Percentiles rank a stretch among this genome's conserved stretches.
These are phyloP conservation scores for Oldenlandia corymbosa DNA, from an alignment of 257 asterid species.

Conservation along the genomic window DNA sequence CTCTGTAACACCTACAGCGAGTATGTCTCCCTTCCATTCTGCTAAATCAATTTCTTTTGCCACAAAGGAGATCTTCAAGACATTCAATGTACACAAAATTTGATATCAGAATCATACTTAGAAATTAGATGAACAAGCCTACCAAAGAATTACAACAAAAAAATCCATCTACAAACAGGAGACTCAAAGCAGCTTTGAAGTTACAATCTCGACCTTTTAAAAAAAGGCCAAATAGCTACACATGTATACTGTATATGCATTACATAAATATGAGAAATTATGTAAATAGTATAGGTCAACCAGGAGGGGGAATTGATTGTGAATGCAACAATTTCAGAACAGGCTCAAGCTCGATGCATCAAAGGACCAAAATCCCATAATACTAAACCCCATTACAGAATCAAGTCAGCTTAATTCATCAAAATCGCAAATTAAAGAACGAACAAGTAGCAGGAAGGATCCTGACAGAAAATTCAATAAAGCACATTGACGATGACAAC, in stretches of 20 bases:
- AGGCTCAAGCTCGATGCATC: background rate
- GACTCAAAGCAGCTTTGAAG: background rate
- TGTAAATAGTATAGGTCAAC: background rate
- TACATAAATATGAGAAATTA: background rate
- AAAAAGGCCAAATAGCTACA: background rate
- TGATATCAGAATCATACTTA: conserved; percentile 13
- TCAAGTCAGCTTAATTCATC: background rate
- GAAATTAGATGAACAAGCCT: too few species aligned
- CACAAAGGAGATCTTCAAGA: conserved; percentile 60
- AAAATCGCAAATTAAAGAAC: background rate
- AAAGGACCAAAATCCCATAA: background rate
- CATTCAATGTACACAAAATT: conserved; percentile 7
- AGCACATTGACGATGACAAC: background rate
- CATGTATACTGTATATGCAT: background rate
- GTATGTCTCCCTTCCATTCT: conserved; percentile 97
- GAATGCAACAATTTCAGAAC: background rate
- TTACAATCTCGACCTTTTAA: background rate
- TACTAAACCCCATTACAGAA: background rate
- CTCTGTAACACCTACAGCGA: conserved; percentile 83
- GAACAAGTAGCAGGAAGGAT: background rate
- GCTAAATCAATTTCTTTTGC: conserved; percentile 81
- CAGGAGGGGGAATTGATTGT: background rate
- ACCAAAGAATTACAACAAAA: too few species aligned
- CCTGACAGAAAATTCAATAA: background rate
- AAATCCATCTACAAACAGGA: background rate